Evolutionary conservation across 441 rosid species (phyloP).

Genomic region (Bruguiera hainesii): DNA sequence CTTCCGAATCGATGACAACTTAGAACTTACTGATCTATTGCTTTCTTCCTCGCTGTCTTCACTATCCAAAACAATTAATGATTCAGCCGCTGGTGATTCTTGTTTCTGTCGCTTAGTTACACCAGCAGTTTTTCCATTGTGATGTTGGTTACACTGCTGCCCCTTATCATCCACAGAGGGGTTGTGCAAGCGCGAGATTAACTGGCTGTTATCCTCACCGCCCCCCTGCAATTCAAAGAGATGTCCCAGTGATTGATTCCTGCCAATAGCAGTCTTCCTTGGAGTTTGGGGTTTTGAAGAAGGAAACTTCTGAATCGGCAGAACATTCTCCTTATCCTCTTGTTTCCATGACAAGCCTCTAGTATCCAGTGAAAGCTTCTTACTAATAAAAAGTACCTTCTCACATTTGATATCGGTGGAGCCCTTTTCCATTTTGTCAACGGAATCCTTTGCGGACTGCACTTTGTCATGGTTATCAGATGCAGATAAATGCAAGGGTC

Average conservation of each 20-base stretch:
- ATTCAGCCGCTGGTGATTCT: slow-evolving; percentile 35
- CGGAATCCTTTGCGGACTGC: slow-evolving; percentile 15
- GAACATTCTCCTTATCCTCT: slow-evolving; percentile 30
- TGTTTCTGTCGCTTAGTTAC: slow-evolving; percentile 28
- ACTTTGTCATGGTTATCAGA: neutral
- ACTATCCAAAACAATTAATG: slow-evolving; percentile 54
- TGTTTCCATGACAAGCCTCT: slow-evolving; percentile 27
- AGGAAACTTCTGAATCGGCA: slow-evolving; percentile 19
- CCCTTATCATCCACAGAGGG: slow-evolving; percentile 13
- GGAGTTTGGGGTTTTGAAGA: slow-evolving; percentile 19
- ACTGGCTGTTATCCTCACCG: slow-evolving; percentile 13
- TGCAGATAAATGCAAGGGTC: neutral
- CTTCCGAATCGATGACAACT: slow-evolving; percentile 36
- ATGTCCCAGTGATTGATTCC: slow-evolving; percentile 31
- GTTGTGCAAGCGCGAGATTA: slow-evolving; percentile 4
- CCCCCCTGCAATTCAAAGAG: slow-evolving; percentile 23
- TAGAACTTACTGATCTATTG: slow-evolving; percentile 25
- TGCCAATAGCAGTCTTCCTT: slow-evolving; percentile 21
- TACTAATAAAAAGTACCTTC: slow-evolving; percentile 23
- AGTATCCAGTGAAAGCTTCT: slow-evolving; percentile 46
- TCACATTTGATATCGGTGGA: slow-evolving; percentile 10
- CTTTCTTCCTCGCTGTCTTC: slow-evolving; percentile 69
- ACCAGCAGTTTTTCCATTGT: neutral
- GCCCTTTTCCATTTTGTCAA: slow-evolving; percentile 9
- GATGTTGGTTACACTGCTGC: slow-evolving; percentile 19